Base-by-base conservation (phyloP, 2,329 filamentous ascomycete species). In the Pyrenophora graminea region DNA sequence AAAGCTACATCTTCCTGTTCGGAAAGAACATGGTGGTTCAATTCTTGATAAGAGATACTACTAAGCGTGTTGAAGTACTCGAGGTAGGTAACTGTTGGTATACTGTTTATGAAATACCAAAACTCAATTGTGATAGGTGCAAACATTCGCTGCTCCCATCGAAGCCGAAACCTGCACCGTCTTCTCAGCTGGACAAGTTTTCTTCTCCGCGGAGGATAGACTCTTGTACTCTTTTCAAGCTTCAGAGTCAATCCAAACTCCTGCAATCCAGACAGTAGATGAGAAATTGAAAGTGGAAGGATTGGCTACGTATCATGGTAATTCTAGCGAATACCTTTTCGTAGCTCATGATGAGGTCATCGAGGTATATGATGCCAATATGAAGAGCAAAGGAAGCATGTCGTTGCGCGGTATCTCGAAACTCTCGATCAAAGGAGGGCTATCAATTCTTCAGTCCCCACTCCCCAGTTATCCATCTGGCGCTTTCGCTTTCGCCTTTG, bases 141-240 rank as follows among this genome's bases (percentile, higher is more conserved):
- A 70, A 56, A 68, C 62, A 2, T 68, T 70, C 12, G 27, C 62
- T 0, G 56, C 67, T 8, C 53, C 64, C 7, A 66, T 68, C 8
- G 67, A 69, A 40, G 63, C 56, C 23, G 67, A 70, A 38, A 49
- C 57, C 3, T 68, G 65, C 38, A 37, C 65, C 3, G 57, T 62
- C 1, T 57, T 66, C 23, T 36, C 49, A 1, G 45, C 56, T 18
- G 67, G 65, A 1, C 53, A 53, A 2, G 38, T 70, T 2, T 64
- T 61, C 44, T 70, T 70, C 44, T 68, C 67, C 1, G 64, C 54
- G 3, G 59, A 69, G 13, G 63, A 65, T 33, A 55, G 46, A 18
- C 53, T 61, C 2, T n/a, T 70, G 30, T 70, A 69, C 40, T 63
- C 66, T 17, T 70, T 70, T 49, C 55, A 65, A n/a, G 67, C 65